Evolutionary conservation across 176 grass and related monocot species (phyloP).

Genomic region (Carex myosuroides): DNA sequence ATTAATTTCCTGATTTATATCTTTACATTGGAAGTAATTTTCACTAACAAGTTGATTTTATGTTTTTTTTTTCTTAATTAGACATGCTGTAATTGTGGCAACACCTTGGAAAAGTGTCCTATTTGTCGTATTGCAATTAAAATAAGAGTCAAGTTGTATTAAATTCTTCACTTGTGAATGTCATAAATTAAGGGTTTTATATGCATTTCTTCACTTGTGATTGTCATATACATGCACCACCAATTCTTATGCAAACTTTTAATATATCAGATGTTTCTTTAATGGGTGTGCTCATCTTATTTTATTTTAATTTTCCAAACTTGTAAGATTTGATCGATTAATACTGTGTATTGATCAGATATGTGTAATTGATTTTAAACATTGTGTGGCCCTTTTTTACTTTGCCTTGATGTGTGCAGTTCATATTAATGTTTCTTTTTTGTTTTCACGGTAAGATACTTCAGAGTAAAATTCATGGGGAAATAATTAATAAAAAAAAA

Average conservation of each 20-base stretch:
- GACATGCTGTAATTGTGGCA: constrained; percentile 11
- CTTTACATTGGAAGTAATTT: background rate
- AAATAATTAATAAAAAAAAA: background rate
- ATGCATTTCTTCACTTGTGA: background rate
- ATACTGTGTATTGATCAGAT: background rate
- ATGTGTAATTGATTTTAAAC: background rate
- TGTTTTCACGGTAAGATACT: background rate
- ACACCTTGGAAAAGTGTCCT: constrained; percentile 1
- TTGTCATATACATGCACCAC: background rate
- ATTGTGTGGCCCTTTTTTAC: background rate
- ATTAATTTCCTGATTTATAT: background rate
- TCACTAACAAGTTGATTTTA: background rate
- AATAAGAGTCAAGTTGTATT: constrained; percentile 22
- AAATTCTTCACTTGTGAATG: background rate
- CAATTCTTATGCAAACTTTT: background rate
- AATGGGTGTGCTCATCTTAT: background rate
- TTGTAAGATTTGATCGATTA: background rate
- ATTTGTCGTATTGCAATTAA: constrained; percentile 4
- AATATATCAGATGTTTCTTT: background rate
- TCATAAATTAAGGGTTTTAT: background rate
- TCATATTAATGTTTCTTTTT: background rate
- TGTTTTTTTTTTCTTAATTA: background rate
- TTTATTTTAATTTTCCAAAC: background rate
- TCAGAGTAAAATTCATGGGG: background rate
- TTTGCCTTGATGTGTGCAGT: background rate